Evolutionary conservation across 371 early-diverging fungal genomes (phyloP).

Genomic region (Umbelopsis sp.): DNA sequence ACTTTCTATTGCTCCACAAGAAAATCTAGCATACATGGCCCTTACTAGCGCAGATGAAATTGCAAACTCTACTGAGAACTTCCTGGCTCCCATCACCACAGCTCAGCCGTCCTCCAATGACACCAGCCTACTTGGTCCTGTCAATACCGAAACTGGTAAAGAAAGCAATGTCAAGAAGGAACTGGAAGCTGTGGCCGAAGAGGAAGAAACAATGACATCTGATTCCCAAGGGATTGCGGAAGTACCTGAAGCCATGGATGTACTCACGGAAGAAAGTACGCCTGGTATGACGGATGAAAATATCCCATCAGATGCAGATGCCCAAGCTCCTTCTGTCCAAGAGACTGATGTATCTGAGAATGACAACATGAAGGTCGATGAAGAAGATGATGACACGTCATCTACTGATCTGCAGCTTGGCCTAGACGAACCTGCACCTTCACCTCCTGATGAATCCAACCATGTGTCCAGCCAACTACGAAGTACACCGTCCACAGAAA

Average conservation of each 20-base stretch:
- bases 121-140: background rate
- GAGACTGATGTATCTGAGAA: constrained; percentile 12
- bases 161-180: background rate
- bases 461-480: background rate
- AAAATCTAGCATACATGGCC: constrained; percentile 58
- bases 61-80: constrained; percentile 2
- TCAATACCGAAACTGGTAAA: constrained; percentile 9
- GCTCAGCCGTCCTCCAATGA: background rate
- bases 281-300: too few species aligned
- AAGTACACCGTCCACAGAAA: constrained; percentile 1
- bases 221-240: too few species aligned
- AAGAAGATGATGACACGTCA: background rate
- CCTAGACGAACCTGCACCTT: background rate
- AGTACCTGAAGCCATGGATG: too few species aligned
- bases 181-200: background rate
- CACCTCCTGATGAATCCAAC: background rate
- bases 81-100: background rate
- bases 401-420: background rate
- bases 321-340: background rate
- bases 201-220: too few species aligned
- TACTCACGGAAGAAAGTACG: too few species aligned
- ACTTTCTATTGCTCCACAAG: constrained; percentile 51
- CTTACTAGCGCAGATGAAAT: constrained; percentile 45
- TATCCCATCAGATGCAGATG: too few species aligned
- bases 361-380: background rate